phyloP scores from a whole-genome alignment of 2,329 filamentous ascomycete genomes.

The Drechslerella coelobrocha region DNA sequence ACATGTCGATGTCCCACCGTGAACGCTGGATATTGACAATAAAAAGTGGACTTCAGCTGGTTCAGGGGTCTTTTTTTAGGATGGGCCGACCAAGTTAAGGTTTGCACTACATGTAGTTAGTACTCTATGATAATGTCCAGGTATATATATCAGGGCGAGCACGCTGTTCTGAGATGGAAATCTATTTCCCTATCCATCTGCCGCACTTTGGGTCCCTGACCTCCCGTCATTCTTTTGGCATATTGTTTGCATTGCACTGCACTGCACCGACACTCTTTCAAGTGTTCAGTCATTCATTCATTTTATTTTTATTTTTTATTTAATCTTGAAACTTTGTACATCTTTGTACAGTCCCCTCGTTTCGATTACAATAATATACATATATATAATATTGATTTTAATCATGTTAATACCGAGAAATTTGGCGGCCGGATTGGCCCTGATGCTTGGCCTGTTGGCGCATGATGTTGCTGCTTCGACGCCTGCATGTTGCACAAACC shows the following conservation, averaged over 20 bases:
- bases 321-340: neutral
- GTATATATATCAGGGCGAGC: no score
- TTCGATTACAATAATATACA: no score
- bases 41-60: no score
- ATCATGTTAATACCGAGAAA: constrained; percentile 33
- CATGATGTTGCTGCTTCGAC: constrained; percentile 19
- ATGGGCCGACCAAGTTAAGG: no score
- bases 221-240: constrained; percentile 23
- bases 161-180: no score
- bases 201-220: neutral
- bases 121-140: no score
- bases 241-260: neutral
- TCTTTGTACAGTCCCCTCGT: neutral
- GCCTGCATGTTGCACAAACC: constrained; percentile 20
- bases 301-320: neutral
- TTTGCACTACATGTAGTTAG: no score
- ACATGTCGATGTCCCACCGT: no score
- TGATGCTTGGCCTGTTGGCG: constrained; percentile 13
- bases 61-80: no score
- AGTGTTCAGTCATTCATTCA: constrained; percentile 11
- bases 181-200: neutral
- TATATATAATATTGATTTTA: neutral
- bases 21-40: no score
- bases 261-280: neutral
- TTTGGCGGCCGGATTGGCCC: constrained; percentile 34